Evolutionary conservation across 108 stramenopile genomes (phyloP), one percentile per base, ranked within the genome.

Genomic region (Craspedostauros australis): DNA sequence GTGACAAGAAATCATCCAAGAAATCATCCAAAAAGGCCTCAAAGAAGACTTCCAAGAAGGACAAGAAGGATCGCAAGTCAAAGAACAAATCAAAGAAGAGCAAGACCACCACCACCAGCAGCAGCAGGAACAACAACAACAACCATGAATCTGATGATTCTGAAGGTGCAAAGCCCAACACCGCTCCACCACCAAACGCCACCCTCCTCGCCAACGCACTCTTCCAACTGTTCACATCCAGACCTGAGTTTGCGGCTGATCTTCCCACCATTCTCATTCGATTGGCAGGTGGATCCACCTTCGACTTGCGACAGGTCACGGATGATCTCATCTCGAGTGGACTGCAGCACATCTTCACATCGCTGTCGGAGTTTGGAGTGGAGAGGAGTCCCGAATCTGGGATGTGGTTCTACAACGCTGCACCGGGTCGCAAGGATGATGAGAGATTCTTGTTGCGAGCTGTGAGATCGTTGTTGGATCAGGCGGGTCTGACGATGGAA

Each of bases 401-500:
- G 12, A 37, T 38, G 18, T 72, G 76, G 70, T 53, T 39, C 11
- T 79, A 70, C 59, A 43, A 60, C 52, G 39, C 53, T 32, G 56
- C 49, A 23, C 42, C 59, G 8, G 24, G 34, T 6, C 48, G 48
- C 1, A 57, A 52, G 22, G 34, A 41, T 2, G 51, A 66, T 55
- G 71, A 72, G 57, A 29, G 62, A 29, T 45, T 73, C 0, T 34
- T 78, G 9, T 19, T 78, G 31, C 43, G 48, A 28, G 36, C 81
- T 31, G 52, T 77, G 21, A 63, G 84, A 33, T 65, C 75, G 3
- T 40, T 89, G 42, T 49, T 89, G 53, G 75, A 79, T 68, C 66
- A 79, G 19, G 68, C 75, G 9, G 88, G 81, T 16, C 15, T 89
- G 18, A 89, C 76, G 7, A 67, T 83, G 54, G 66, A 72, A 8